Evolutionary conservation across 2,329 filamentous ascomycete species (phyloP), one percentile per base, ranked within the genome.

Genomic region (Diaporthe longicolla): DNA sequence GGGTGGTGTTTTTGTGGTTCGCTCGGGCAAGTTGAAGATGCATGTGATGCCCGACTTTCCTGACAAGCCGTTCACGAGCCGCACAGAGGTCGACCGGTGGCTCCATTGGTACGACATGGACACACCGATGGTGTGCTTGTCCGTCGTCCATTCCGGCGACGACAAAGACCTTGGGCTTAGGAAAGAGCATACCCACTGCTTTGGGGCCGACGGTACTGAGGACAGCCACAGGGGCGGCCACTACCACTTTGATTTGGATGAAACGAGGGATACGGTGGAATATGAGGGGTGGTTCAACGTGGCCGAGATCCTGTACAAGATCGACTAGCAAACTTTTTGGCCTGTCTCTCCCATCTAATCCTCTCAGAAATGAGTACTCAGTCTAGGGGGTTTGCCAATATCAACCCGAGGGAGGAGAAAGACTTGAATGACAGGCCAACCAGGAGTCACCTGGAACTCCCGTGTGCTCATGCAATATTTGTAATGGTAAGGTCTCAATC

Each of bases 111-210:
- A 84, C 75, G 78, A 83, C 8, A 83, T 82, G 63, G 77, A 79
- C 5, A 81, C 79, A 3, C 84, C 82, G 1, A 75, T 86, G 21
- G 80, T 85, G 0, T 85, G 85, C 59, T 75, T 87, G 71, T 82
- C 79, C 13, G 83, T 85, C 0, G 78, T 87, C 52, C 84, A 86
- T 76, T 84, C 84, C 19, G 81, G 82, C 11, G 84, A 87, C 73
- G 82, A 77, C 10, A 75, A 80, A 52, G 79, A 77, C 2, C 72
- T 86, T 74, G 82, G 79, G 0, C 74, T 87, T 66, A 78, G 85
- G 37, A 84, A 86, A 77, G 86, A 88, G 76, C 86, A 88, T 76
- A 86, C 86, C 5, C 86, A 88, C 78, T 83, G 82, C 29, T 87
- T 86, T 70, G 83, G 84, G 3, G 61, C 76, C 1, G 74, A 78